phyloP scores from a whole-genome alignment of 2,329 filamentous ascomycete species.

The Clathrospora elynae region DNA sequence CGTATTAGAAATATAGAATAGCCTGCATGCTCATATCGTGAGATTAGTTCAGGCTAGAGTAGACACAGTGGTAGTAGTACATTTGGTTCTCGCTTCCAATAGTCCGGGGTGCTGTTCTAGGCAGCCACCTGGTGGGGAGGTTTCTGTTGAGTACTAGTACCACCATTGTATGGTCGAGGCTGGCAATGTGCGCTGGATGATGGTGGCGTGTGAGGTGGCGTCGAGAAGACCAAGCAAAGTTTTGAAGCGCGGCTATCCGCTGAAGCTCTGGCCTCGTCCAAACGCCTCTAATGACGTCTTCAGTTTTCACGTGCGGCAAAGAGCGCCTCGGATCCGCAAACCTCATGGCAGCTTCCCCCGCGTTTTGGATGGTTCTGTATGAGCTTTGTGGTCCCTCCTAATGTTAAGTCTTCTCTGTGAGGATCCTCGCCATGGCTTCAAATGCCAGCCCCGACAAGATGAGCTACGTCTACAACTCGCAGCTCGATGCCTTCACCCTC shows the following conservation, averaged over 20 bases:
- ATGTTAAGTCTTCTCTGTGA: constrained; percentile 1
- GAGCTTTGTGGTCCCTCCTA: constrained; percentile 1
- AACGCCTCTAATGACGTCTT: constrained; percentile 31
- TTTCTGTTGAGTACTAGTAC: not conserved
- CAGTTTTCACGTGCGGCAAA: constrained; percentile 17
- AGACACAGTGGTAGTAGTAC: too few relatives aligned
- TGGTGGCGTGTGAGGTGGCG: too few relatives aligned
- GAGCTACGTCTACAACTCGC: constrained; percentile 51
- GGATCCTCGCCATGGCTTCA: constrained; percentile 9
- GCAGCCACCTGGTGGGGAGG: too few relatives aligned
- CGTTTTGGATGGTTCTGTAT: constrained; percentile 17
- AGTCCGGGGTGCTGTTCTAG: too few relatives aligned
- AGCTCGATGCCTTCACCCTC: constrained; percentile 52
- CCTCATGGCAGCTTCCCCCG: constrained; percentile 30
- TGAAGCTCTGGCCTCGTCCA: constrained; percentile 17
- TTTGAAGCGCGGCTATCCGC: constrained; percentile 25
- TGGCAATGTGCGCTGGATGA: not conserved
- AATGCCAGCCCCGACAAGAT: constrained; percentile 21
- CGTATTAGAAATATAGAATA: too few relatives aligned
- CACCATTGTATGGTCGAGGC: not conserved
- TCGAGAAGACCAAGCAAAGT: constrained; percentile 16
- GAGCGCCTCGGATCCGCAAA: constrained; percentile 23
- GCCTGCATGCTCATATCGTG: too few relatives aligned
- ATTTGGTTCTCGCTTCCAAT: too few relatives aligned
- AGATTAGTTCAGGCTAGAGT: too few relatives aligned